A percentile compares a stretch with the other conserved stretches of the same genome.
phyloP scores from a whole-genome alignment of 2,329 filamentous ascomycete genomes.

The Fusarium sp. region DNA sequence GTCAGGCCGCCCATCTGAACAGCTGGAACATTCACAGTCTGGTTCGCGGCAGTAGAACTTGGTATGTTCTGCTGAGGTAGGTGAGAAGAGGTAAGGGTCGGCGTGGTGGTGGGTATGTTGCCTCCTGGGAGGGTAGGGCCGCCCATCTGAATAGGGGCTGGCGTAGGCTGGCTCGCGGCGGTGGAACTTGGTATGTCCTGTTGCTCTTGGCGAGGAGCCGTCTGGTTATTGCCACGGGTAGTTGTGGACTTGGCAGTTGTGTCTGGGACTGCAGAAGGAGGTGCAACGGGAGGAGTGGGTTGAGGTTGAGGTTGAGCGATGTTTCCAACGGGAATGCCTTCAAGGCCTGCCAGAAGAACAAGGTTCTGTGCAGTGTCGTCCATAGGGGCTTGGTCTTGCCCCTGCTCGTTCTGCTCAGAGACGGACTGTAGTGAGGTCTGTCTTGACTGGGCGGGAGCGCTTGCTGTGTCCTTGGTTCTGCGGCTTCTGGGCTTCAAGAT shows the following conservation, averaged over 20 bases:
- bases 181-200: neutral
- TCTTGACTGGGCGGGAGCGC: neutral
- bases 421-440: neutral
- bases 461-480: neutral
- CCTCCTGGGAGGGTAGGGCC: no score
- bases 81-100: no score
- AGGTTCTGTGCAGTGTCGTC: neutral
- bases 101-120: no score
- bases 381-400: neutral
- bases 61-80: neutral
- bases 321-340: neutral
- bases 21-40: neutral
- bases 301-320: neutral
- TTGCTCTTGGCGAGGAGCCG: neutral
- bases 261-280: neutral
- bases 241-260: neutral
- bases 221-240: neutral
- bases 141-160: no score
- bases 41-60: neutral
- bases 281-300: neutral
- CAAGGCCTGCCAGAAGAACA: neutral
- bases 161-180: neutral
- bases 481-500: conserved; percentile 13
- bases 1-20: neutral
- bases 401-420: neutral